A percentile compares a stretch with the other conserved stretches of the same genome.
phyloP scores from a whole-genome alignment of 768 basidiomycete genomes.

The Zangia roseola region DNA sequence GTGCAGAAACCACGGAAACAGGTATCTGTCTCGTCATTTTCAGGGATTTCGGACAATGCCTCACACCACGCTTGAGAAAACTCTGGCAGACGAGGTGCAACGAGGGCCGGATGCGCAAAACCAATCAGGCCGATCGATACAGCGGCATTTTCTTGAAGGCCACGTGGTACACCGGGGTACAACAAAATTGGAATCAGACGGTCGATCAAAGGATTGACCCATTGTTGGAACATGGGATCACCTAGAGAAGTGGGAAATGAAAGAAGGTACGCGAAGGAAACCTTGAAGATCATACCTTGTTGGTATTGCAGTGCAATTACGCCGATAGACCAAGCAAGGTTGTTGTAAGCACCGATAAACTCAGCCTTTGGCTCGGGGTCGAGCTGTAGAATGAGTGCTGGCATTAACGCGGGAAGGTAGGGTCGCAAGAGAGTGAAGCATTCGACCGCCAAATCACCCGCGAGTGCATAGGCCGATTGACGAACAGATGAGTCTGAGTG shows the following conservation, averaged over 20 bases:
- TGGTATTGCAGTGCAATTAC: constrained; percentile 94
- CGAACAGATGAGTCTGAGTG: constrained; percentile 94
- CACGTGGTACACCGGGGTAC: constrained; percentile 88
- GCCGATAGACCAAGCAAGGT: constrained; percentile 99
- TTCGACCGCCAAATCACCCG: constrained; percentile 96
- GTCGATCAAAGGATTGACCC: constrained; percentile 83
- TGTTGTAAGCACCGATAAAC: constrained; percentile 96
- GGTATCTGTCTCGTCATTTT: constrained; percentile 99
- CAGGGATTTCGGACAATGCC: constrained; percentile 95
- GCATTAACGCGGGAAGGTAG: constrained; percentile 85
- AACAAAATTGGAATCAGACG: constrained; percentile 91
- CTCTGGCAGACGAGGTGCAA: constrained; percentile 84
- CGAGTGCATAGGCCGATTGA: constrained; percentile 96
- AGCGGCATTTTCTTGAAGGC: constrained; percentile 95
- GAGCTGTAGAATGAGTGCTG: constrained; percentile 84
- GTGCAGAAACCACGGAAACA: constrained; percentile 98
- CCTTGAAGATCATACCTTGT: constrained; percentile 45
- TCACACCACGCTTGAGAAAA: constrained; percentile 98
- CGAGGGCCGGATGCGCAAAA: constrained; percentile 85
- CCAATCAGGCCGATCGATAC: constrained; percentile 97
- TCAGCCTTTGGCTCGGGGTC: constrained; percentile 91
- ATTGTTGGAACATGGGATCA: constrained; percentile 87
- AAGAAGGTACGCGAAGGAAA: neutral
- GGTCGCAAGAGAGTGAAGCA: constrained; percentile 87
- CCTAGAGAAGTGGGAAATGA: constrained; percentile 39